Evolutionary conservation across 1,284 basidiomycete genomes (phyloP), one percentile per base, ranked within the genome.

Genomic region (Wallemia hederae): DNA sequence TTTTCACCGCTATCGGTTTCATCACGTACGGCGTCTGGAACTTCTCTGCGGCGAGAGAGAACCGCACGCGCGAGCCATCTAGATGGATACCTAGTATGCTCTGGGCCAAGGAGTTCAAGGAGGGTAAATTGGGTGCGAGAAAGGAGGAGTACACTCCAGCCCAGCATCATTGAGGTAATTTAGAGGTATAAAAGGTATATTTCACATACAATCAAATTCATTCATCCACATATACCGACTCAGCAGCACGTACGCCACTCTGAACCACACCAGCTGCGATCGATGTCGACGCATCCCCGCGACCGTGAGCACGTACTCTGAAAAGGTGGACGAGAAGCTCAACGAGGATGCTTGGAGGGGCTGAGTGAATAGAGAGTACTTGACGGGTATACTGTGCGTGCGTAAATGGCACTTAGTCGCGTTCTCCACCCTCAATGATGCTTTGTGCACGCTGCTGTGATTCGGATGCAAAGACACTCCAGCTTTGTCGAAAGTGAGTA

Each of bases 391-490:
- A 15, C 59, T 58, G 31, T 60, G 60, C 3, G 62, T 26, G 15
- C 49, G 3, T 24, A 63, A 61, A 19, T 59, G 22, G 55, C 62
- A 63, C 3, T 49, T 49, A 14, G 5, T 3, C 22, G 22, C 5
- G 19, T n/a, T 49, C 39, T 11, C 11, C 39, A 5, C 9, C 22
- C 39, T 49, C n/a, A 22, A 22, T 49, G 19, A 7, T 49, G 9
- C 82, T 55, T 70, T 66, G n/a, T 77, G 77, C 24, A 91, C 72
- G 0, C 87, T 81, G 61, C 76, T 76, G 70, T 99, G 92, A 70
- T 98, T 99, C 0, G 85, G 82, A 68, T 98, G 92, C 0, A 74
- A 75, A 7, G 89, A 90, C 2, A 98, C 75, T 1, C 94, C 92
- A 1, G 69, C 65, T 0, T 70, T 64, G 71, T 99, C 92, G 66